These are phyloP conservation scores for Collybiopsis confluens DNA, from an alignment of 768 basidiomycete species.

Conservation along the genomic window DNA sequence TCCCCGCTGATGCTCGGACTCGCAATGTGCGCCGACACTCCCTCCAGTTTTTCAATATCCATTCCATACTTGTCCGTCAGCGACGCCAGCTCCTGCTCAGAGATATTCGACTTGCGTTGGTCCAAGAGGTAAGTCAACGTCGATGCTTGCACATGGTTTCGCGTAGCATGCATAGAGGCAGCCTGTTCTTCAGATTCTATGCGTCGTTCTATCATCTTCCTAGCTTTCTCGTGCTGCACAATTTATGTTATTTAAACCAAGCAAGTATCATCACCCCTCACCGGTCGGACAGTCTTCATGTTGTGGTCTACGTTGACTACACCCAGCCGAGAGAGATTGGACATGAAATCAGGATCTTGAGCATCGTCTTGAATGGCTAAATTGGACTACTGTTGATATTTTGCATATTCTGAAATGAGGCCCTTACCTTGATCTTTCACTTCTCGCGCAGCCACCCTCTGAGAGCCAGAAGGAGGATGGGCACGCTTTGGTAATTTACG, in stretches of 20 bases:
- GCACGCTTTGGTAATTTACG: conserved; percentile 49
- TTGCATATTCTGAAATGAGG: no score
- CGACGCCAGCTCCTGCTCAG: conserved; percentile 37
- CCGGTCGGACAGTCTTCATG: conserved; percentile 46
- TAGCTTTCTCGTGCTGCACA: conserved; percentile 23
- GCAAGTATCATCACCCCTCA: conserved; percentile 16
- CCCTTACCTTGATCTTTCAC: conserved; percentile 50
- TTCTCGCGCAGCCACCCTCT: no score
- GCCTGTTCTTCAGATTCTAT: conserved; percentile 53
- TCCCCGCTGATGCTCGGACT: conserved; percentile 56
- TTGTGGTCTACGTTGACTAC: conserved; percentile 69
- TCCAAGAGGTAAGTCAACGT: conserved; percentile 58
- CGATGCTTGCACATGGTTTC: conserved; percentile 53
- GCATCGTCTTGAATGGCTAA: conserved; percentile 61
- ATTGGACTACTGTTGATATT: not conserved
- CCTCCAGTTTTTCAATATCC: conserved; percentile 47
- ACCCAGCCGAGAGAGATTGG: conserved; percentile 61
- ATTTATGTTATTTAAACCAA: conserved; percentile 5
- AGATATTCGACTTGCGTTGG: conserved; percentile 47
- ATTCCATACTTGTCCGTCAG: conserved; percentile 54
- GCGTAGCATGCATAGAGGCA: conserved; percentile 29
- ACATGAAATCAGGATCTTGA: conserved; percentile 67
- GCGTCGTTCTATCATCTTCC: conserved; percentile 49
- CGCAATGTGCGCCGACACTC: conserved; percentile 53
- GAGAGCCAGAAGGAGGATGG: conserved; percentile 33